Evolutionary conservation across 108 stramenopile genomes (phyloP), one percentile per base, ranked within the genome.

Genomic region (Fragilariopsis cylindrus): DNA sequence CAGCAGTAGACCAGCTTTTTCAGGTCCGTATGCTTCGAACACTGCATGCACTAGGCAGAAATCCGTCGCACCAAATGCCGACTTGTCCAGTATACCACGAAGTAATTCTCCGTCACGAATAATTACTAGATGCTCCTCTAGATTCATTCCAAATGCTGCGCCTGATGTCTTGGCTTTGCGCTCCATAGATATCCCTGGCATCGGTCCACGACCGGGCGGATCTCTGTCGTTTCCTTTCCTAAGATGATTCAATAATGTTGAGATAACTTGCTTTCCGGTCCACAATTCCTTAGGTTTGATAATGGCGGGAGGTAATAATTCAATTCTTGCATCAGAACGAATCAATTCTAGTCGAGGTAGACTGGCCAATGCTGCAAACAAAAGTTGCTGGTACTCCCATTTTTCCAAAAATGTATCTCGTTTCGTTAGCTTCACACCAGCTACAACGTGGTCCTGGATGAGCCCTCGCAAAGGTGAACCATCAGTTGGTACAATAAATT

Each of bases 371-470:
- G 93, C 87, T 1, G 94, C 92, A 82, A 93, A 98, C 3, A 99
- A 56, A 44, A 99, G 88, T 84, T 99, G 99, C 64, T 94, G 92
- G 75, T 93, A 98, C 75, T 95, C 93, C 76, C 95, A 97, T 56
- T 81, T 85, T 63, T 92, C 92, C 39, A 99, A 76, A 70, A 98
- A 98, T 39, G 93, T 94, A 74, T 98, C 94, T 70, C 91, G 82
- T 65, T 87, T 84, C 48, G 98, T 98, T 47, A 99, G 71, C 84
- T 98, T 99, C 15, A 99, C 98, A 0, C 98, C 98, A 11, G 91
- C 95, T 60, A 95, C 96, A 19, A 99, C 97, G 71, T 99, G 98
- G 71, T 99, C 99, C 84, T 99, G 99, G 69, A 99, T 99, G 12
- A 99, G 83, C 13, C 99, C 99, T 18, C 99, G 88, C 9, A 99